Conservation (phyloP, 2,329 filamentous ascomycete genomes). For the Raffaelea albimanens region DNA sequence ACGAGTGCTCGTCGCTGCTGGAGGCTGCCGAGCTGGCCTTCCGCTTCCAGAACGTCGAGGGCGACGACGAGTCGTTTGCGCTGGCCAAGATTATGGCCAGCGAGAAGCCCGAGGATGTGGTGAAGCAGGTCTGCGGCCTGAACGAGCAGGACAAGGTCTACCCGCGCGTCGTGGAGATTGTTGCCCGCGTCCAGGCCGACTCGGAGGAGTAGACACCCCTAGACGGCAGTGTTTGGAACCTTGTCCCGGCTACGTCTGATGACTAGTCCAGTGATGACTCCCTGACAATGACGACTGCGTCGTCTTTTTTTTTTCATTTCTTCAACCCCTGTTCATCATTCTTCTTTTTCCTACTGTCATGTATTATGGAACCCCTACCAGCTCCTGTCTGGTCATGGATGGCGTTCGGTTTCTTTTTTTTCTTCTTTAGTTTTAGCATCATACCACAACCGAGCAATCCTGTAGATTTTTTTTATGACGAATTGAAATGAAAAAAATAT, state of each 20-base stretch:
- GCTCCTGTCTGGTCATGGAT: neutral
- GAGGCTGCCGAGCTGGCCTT: constrained; percentile 85
- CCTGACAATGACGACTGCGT: neutral
- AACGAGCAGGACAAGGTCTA: constrained; percentile 69
- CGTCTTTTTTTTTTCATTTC: neutral
- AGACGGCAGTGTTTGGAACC: too few relatives aligned
- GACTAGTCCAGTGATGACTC: neutral
- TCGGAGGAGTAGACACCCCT: too few relatives aligned
- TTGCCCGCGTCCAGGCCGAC: constrained; percentile 74
- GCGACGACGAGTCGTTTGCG: constrained; percentile 80
- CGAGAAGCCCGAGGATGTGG: constrained; percentile 63
- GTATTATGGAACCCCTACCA: neutral
- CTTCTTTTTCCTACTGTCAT: neutral
- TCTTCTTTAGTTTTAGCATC: neutral
- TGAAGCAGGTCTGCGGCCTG: constrained; percentile 73
- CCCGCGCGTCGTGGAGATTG: constrained; percentile 62
- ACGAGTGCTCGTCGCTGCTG: constrained; percentile 64
- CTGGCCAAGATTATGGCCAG: constrained; percentile 78
- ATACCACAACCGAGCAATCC: neutral
- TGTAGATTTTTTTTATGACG: too few relatives aligned
- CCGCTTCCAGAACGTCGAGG: constrained; percentile 89
- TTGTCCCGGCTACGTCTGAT: constrained; percentile 4
- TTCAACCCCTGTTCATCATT: neutral
- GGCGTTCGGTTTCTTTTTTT: too few relatives aligned
- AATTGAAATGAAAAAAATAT: too few relatives aligned